Evolutionary conservation across 306 rosid genomes (phyloP).

Genomic region (Medicago truncatula): DNA sequence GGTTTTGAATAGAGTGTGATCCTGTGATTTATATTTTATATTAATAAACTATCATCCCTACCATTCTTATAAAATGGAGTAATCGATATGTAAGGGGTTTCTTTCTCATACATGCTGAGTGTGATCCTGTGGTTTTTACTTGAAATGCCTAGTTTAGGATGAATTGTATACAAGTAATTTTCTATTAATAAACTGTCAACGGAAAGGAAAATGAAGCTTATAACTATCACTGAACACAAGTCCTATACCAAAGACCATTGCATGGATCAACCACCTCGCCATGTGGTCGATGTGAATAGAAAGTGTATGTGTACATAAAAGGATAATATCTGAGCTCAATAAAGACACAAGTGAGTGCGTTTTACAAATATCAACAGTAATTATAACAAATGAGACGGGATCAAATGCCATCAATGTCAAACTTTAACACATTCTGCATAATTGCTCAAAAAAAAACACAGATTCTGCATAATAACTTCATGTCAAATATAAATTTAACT

Average conservation of each 20-base stretch:
- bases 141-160: background rate
- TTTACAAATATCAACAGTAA: constrained; percentile 12
- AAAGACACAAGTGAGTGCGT: background rate
- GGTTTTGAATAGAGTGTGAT: background rate
- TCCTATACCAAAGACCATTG: constrained; percentile 3
- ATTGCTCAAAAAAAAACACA: too few species aligned
- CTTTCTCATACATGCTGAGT: constrained; percentile 35
- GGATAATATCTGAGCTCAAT: constrained; percentile 9
- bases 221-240: background rate
- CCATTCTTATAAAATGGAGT: constrained; percentile 16
- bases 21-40: constrained; percentile 1
- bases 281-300: background rate
- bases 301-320: background rate
- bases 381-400: background rate
- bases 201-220: constrained; percentile 18
- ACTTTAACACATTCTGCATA: background rate
- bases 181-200: constrained; percentile 1
- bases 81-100: constrained; percentile 7
- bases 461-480: too few species aligned
- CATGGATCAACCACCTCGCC: constrained; percentile 10
- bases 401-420: background rate
- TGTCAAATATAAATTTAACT: background rate
- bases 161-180: constrained; percentile 7
- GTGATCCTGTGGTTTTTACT: constrained; percentile 21
- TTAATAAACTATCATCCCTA: background rate